Evolutionary conservation across 2,329 filamentous ascomycete genomes (phyloP).

Genomic region (Ascochyta koolunga): DNA sequence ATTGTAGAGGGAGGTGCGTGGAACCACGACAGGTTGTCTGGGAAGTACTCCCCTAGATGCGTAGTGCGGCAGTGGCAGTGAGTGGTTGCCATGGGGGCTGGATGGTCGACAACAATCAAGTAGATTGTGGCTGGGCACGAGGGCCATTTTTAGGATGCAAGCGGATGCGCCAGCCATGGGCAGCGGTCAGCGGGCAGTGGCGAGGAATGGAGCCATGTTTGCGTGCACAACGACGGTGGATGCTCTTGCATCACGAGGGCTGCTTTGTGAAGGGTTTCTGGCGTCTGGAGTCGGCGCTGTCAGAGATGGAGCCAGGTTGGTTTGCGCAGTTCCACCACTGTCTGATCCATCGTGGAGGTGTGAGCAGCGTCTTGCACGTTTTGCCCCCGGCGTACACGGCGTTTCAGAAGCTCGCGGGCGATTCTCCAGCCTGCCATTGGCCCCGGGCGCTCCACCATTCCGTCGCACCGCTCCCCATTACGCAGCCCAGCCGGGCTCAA

Average conservation of each 20-base stretch:
- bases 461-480: conserved; percentile 9
- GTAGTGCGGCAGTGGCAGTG: too few species aligned
- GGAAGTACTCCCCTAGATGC: too few species aligned
- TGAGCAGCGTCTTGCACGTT: background rate
- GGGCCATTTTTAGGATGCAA: background rate
- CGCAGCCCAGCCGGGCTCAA: conserved; percentile 14
- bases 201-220: background rate
- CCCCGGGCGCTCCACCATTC: conserved; percentile 2
- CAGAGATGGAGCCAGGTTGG: background rate
- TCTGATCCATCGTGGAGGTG: background rate
- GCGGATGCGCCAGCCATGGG: conserved; percentile 1
- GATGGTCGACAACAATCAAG: background rate
- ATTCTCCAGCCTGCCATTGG: conserved; percentile 2
- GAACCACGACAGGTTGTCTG: background rate
- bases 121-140: background rate
- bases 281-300: too few species aligned
- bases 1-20: background rate
- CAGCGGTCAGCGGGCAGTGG: background rate
- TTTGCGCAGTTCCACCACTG: background rate
- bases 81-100: background rate
- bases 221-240: background rate
- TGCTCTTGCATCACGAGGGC: background rate
- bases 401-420: conserved; percentile 14
- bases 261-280: background rate
- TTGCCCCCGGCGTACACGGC: background rate